These are phyloP conservation scores for Capsicum rhomboideum DNA, from an alignment of 257 asterid genomes.

Conservation along the genomic window DNA sequence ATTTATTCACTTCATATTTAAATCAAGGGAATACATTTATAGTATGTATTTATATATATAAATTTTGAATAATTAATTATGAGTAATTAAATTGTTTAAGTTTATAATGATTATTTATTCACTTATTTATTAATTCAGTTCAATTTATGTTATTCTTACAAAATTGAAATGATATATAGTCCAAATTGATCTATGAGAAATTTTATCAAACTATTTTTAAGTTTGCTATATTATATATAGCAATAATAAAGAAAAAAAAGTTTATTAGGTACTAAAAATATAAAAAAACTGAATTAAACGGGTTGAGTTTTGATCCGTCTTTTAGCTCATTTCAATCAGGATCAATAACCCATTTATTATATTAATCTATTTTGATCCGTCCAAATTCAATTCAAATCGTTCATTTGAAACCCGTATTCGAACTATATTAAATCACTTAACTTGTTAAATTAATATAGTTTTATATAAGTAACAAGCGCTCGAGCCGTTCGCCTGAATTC, in stretches of 20 bases:
- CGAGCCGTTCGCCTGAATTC: no score
- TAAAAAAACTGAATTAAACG: background rate
- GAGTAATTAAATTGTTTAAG: no score
- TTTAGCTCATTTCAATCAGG: background rate
- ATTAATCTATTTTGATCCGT: no score
- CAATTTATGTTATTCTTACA: background rate
- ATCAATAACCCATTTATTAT: no score
- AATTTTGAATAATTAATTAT: background rate
- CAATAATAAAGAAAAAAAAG: background rate
- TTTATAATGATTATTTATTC: background rate
- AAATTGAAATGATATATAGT: background rate
- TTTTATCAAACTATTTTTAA: background rate
- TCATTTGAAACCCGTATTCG: no score
- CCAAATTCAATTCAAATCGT: no score
- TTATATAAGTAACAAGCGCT: no score
- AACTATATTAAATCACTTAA: no score
- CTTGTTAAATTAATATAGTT: background rate
- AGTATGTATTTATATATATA: no score
- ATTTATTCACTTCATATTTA: background rate
- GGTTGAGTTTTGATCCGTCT: background rate
- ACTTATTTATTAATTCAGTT: background rate
- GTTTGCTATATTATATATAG: background rate
- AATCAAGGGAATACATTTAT: background rate
- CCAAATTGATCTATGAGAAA: background rate
- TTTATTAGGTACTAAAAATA: background rate